Base-by-base conservation (phyloP, 2,329 filamentous ascomycete species). In the Colletotrichum truncatum region DNA sequence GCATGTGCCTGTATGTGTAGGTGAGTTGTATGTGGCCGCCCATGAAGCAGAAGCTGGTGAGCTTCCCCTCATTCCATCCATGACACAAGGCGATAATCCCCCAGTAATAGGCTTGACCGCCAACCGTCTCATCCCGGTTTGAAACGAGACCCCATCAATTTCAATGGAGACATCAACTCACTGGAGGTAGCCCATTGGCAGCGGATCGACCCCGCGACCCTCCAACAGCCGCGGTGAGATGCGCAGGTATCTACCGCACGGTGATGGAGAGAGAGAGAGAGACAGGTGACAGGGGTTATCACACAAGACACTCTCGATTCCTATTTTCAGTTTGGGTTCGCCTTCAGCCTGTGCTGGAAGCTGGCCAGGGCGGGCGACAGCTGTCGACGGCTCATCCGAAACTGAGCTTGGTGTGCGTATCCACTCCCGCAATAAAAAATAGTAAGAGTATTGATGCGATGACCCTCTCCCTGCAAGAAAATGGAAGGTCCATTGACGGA, bases 51-150 rank as follows among this genome's bases (percentile, higher is more conserved):
- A 25, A 30, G 39, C 39, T 45, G 25, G 14, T 6, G 25, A 21
- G 32, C 23, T 49, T 10, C 55, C 38, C 38, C 32, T 55, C 25
- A 45, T 30, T 34, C 26, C 28, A 16, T n/a, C 26, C 38, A 28
- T 34, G 38, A 45, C 48, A 54, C 38, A 36, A 45, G 14, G n/a
- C n/a, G n/a, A n/a, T n/a, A n/a, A n/a, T n/a, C 21, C 14, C 55
- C 46, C 41, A 25, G 54, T 14, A 52, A 25, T 32, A 54, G 49
- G 62, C 49, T 34, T 62, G 62, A 62, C 62, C 62, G 62, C 62
- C 34, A 54, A 65, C 62, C 62, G 49, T 65, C 56, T 62, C 62
- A 62, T 55, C 32, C 62, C 62, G 62, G 54, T 62, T 55, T 62
- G 62, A 62, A 65, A 65, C 62, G 49, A 45, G 49, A 43, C 32